Conservation (phyloP, 805 yeast species). For the Wickerhamiella qilinensis region DNA sequence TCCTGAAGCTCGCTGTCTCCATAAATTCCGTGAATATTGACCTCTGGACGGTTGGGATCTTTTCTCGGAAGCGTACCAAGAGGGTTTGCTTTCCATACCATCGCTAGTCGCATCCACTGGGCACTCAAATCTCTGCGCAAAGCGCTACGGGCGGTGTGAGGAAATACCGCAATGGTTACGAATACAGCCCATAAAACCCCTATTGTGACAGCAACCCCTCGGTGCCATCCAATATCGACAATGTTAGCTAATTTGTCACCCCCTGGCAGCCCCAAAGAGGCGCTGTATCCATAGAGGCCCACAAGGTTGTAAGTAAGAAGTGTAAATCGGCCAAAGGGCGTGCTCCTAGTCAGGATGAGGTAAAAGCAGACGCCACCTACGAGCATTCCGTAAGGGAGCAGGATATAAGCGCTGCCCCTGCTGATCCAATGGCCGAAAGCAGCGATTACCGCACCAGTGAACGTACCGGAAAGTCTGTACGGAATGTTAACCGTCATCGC, state of each 20-base stretch:
- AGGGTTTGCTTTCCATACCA: slow-evolving; percentile 67
- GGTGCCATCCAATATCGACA: slow-evolving; percentile 62
- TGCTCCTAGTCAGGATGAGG: slow-evolving; percentile 35
- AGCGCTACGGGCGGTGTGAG: slow-evolving; percentile 59
- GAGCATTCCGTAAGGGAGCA: slow-evolving; percentile 33
- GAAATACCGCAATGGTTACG: slow-evolving; percentile 49
- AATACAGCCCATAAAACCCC: slow-evolving; percentile 68
- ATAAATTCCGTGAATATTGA: slow-evolving; percentile 15
- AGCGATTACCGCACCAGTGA: slow-evolving; percentile 52
- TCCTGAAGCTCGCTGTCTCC: slow-evolving; percentile 30
- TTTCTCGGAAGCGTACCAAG: slow-evolving; percentile 21
- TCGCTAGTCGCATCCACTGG: slow-evolving; percentile 67
- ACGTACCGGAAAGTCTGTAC: slow-evolving; percentile 46
- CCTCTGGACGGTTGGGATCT: slow-evolving; percentile 1
- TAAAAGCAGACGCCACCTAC: slow-evolving; percentile 28
- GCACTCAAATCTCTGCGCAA: slow-evolving; percentile 48
- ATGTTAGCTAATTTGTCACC: slow-evolving; percentile 50
- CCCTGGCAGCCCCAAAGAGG: slow-evolving; percentile 38
- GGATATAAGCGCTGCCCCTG: slow-evolving; percentile 36
- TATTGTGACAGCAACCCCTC: slow-evolving; percentile 52
- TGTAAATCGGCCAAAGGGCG: slow-evolving; percentile 34
- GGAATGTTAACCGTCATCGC: slow-evolving; percentile 60
- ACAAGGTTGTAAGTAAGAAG: slow-evolving; percentile 64
- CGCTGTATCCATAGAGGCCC: slow-evolving; percentile 56
- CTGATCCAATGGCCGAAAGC: slow-evolving; percentile 40